These are phyloP conservation scores for Trapa incisa DNA, from an alignment of 345 rosid genomes.

Conservation along the genomic window DNA sequence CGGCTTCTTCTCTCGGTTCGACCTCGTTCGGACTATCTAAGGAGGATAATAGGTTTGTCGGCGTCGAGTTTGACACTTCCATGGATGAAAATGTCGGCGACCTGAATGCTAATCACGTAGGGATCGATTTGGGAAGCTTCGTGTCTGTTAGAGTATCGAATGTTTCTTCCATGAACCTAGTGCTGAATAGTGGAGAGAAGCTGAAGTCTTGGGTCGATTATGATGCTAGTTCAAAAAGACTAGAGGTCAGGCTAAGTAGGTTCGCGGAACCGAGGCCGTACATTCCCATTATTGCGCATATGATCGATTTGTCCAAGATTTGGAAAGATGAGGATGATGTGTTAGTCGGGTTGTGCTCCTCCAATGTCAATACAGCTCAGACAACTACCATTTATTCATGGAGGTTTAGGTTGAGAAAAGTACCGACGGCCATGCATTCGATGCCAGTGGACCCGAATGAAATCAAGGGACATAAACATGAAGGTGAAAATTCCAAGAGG, in stretches of 20 bases:
- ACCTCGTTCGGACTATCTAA: constrained; percentile 17
- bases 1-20: constrained; percentile 12
- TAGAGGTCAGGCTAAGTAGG: constrained; percentile 37
- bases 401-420: constrained; percentile 28
- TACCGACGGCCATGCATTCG: constrained; percentile 35
- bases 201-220: constrained; percentile 47
- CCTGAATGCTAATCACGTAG: constrained; percentile 20
- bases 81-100: constrained; percentile 22
- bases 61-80: constrained; percentile 30
- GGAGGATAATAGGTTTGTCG: constrained; percentile 21
- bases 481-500: constrained; percentile 6
- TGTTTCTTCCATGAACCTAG: constrained; percentile 14
- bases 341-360: constrained; percentile 25
- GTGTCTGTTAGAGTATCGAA: constrained; percentile 21
- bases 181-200: constrained; percentile 27
- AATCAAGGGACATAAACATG: constrained; percentile 2
- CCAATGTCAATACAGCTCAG: constrained; percentile 16
- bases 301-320: constrained; percentile 23
- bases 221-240: constrained; percentile 30
- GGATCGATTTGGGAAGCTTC: constrained; percentile 19
- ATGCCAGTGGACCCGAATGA: constrained; percentile 19
- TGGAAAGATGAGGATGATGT: constrained; percentile 30
- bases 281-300: constrained; percentile 21
- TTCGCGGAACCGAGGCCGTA: constrained; percentile 25
- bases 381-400: constrained; percentile 29